Percentiles rank a stretch among this genome's conserved stretches.
phyloP scores from a whole-genome alignment of 805 yeast genomes.

The Candida suzukii region DNA sequence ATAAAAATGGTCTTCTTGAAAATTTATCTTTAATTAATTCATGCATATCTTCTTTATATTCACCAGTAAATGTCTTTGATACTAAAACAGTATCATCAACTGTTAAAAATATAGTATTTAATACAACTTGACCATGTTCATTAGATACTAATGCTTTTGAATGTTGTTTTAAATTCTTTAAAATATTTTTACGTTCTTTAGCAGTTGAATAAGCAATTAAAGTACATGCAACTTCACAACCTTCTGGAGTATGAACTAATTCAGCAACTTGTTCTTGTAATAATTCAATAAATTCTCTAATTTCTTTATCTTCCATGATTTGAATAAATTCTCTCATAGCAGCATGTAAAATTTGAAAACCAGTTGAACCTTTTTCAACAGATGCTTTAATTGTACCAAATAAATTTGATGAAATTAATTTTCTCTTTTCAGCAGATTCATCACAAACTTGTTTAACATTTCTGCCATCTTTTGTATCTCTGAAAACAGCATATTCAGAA shows the following conservation, averaged over 20 bases:
- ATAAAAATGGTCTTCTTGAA: slow-evolving; percentile 84
- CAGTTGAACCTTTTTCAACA: slow-evolving; percentile 92
- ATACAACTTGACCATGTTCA: slow-evolving; percentile 79
- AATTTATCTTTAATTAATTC: slow-evolving; percentile 61
- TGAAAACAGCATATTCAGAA: slow-evolving; percentile 86
- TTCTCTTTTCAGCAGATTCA: slow-evolving; percentile 72
- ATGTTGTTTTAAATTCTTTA: slow-evolving; percentile 69
- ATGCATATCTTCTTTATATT: slow-evolving; percentile 43
- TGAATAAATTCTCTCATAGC: slow-evolving; percentile 86
- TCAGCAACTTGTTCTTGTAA: slow-evolving; percentile 88
- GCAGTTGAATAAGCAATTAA: slow-evolving; percentile 80
- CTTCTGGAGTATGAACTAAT: slow-evolving; percentile 91
- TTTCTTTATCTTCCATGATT: slow-evolving; percentile 63
- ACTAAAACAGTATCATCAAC: slow-evolving; percentile 91
- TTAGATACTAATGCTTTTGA: slow-evolving; percentile 70
- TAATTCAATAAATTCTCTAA: slow-evolving; percentile 74
- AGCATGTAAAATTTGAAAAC: slow-evolving; percentile 92
- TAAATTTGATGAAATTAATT: slow-evolving; percentile 66
- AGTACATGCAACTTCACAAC: slow-evolving; percentile 83
- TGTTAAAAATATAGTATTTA: slow-evolving; percentile 71
- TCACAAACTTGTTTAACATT: slow-evolving; percentile 57
- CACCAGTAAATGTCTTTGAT: slow-evolving; percentile 62
- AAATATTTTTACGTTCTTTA: slow-evolving; percentile 79
- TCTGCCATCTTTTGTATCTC: slow-evolving; percentile 60
- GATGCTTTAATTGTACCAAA: slow-evolving; percentile 81